Base-by-base conservation (phyloP, 768 basidiomycete genomes). In the Serendipita sp. region DNA sequence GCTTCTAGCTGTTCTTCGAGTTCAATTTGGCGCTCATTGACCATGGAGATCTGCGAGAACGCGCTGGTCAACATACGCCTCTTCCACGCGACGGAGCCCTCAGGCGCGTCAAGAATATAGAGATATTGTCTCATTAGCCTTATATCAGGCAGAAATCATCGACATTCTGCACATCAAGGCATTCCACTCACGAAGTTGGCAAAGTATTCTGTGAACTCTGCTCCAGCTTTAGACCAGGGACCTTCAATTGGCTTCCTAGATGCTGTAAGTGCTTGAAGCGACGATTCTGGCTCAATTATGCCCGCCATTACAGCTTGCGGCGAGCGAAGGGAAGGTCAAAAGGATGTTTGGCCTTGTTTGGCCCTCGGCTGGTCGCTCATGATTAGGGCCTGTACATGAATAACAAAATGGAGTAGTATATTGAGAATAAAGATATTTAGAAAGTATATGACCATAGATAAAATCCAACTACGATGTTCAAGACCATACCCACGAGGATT, bases 371-470 rank as follows among this genome's bases (percentile, higher is more conserved):
- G 30, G 48, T 18, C 18, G 48, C n/a, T 18, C 5, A 32, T 51
- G 5, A 51, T 8, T 7, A 41, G 48, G 8, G n/a, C 8, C n/a
- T 5, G n/a, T 8, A n/a, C 5, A 8, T 8, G 8, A 51, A 8
- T n/a, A n/a, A 51, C 7, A 18, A 51, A 32, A 8, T 2, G n/a
- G 8, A 8, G 48, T n/a, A 18, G 7, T 51, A 51, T 8, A 51
- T 8, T 7, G 41, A 13, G 13, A 41, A 41, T 41, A 41, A 41
- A 41, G n/a, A 34, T 52, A 34, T 8, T 52, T 60, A 30, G 4
- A 8, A 32, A 11, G 56, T 35, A 60, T 60, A 60, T 32, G 35
- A 38, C 56, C 56, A 60, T n/a, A 60, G n/a, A 60, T 60, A 60
- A n/a, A 60, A 60, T 30, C 56, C 56, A 4, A 38, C 32, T n/a